Evolutionary conservation across 106 monocot genomes (phyloP).

Genomic region (Dactylorhiza incarnata): DNA sequence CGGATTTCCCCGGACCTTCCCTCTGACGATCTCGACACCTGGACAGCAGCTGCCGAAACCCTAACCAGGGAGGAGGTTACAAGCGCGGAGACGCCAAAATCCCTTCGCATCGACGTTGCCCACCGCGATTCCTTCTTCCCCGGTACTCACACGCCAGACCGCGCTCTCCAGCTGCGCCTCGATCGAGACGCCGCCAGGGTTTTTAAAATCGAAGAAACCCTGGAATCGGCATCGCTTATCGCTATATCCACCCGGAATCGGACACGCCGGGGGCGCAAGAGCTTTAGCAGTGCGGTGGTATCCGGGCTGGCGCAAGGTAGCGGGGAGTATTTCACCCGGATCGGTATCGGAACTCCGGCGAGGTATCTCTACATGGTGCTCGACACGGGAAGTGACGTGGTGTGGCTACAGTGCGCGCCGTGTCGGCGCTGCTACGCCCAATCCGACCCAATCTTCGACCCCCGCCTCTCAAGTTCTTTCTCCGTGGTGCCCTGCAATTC

Average conservation of each 20-base stretch:
- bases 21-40: conserved; percentile 10
- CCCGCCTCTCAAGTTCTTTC: conserved; percentile 41
- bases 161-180: conserved; percentile 27
- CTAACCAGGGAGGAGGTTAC: not conserved
- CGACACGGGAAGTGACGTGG: conserved; percentile 79
- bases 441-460: conserved; percentile 53
- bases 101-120: conserved; percentile 31
- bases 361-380: conserved; percentile 37
- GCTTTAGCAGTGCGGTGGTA: conserved; percentile 34
- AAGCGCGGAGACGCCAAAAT: not conserved
- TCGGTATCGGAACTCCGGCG: conserved; percentile 60
- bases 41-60: conserved; percentile 7
- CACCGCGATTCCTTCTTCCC: conserved; percentile 30
- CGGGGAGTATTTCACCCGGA: conserved; percentile 72
- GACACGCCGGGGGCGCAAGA: conserved; percentile 1
- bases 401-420: conserved; percentile 77
- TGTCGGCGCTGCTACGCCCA: conserved; percentile 73
- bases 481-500: conserved; percentile 31
- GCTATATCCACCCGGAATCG: not conserved
- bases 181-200: conserved; percentile 27
- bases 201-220: conserved; percentile 4
- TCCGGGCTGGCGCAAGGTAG: conserved; percentile 67
- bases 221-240: not conserved
- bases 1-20: not conserved
- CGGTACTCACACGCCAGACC: conserved; percentile 15